phyloP scores from a whole-genome alignment of 352 stramenopile genomes.

The Globisporangium polare region DNA sequence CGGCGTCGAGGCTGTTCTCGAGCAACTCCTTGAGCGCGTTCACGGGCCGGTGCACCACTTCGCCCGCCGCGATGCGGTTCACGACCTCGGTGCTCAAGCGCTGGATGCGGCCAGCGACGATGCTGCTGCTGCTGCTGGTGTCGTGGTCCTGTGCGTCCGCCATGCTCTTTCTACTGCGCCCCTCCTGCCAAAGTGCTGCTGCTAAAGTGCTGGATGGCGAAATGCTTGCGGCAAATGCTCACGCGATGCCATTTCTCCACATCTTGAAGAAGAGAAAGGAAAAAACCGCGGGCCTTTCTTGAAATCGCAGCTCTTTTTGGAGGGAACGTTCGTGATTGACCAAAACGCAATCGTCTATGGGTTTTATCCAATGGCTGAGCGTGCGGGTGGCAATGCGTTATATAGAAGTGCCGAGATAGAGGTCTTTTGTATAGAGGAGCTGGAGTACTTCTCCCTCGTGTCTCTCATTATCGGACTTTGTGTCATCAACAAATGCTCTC shows the following conservation, averaged over 20 bases:
- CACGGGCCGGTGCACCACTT: slow-evolving; percentile 94
- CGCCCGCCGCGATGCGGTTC: slow-evolving; percentile 92
- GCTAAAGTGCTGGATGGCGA: background rate
- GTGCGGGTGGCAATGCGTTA: background rate
- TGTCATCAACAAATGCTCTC: too few species aligned
- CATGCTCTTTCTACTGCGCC: background rate
- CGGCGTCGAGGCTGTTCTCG: slow-evolving; percentile 98
- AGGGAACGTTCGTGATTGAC: slow-evolving; percentile 34
- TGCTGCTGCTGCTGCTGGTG: slow-evolving; percentile 12
- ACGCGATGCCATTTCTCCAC: too few species aligned
- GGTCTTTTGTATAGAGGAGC: too few species aligned
- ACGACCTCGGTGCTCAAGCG: slow-evolving; percentile 90
- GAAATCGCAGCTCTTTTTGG: slow-evolving; percentile 29
- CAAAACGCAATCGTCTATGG: slow-evolving; percentile 9
- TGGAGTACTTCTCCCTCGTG: too few species aligned
- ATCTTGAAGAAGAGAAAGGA: background rate
- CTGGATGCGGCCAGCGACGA: slow-evolving; percentile 59
- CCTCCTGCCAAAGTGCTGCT: background rate
- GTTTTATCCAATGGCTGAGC: slow-evolving; percentile 11
- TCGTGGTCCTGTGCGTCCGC: background rate
- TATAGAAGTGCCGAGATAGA: too few species aligned
- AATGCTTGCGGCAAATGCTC: background rate
- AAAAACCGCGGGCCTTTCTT: background rate
- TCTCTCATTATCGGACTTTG: too few species aligned
- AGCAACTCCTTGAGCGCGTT: slow-evolving; percentile 98